These are phyloP conservation scores for Helotiales sp. DNA, from an alignment of 2,329 filamentous ascomycete species.

Conservation along the genomic window DNA sequence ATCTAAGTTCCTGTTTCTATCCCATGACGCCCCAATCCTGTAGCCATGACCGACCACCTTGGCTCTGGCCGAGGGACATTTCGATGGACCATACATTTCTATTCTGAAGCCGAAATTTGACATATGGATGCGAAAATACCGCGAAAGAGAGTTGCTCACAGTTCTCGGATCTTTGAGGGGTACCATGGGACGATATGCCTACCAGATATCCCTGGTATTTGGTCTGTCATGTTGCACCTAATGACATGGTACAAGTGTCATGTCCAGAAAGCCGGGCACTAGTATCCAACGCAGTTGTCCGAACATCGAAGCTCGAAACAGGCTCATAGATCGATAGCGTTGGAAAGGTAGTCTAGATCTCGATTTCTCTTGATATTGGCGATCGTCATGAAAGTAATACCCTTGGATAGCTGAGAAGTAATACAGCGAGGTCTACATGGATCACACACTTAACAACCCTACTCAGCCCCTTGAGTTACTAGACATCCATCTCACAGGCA, in stretches of 20 bases:
- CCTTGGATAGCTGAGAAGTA: not conserved
- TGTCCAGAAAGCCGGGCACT: not conserved
- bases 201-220: not conserved
- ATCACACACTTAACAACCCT: not conserved
- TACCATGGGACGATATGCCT: not conserved
- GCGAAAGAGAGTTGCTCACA: not conserved
- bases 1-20: not conserved
- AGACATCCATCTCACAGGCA: not conserved
- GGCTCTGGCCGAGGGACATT: too few species aligned
- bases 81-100: too few species aligned
- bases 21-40: too few species aligned
- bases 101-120: too few species aligned
- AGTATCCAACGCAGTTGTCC: not conserved
- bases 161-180: not conserved
- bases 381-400: not conserved
- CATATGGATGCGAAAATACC: too few species aligned
- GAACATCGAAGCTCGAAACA: not conserved
- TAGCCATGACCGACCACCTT: too few species aligned
- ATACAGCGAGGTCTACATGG: not conserved
- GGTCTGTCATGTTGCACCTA: slow-evolving; percentile 10
- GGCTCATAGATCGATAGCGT: not conserved
- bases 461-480: not conserved
- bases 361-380: not conserved
- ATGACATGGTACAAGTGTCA: slow-evolving; percentile 1
- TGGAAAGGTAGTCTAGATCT: not conserved